Base-by-base conservation (phyloP, 2,329 filamentous ascomycete genomes). In the Sporothrix pseudoabietina region DNA sequence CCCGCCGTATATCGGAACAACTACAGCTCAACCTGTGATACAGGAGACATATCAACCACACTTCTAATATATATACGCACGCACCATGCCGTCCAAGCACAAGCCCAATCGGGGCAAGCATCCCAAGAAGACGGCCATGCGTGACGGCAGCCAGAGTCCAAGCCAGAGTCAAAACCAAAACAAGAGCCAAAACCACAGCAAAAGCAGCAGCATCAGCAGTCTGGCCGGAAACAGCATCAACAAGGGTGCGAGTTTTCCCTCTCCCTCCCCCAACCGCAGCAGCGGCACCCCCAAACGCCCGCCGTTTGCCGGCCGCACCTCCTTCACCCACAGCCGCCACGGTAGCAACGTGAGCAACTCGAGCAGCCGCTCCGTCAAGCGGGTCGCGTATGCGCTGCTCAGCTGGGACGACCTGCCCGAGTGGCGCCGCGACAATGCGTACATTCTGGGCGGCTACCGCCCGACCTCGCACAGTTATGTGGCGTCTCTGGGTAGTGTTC, bases 351-450 rank as follows among this genome's bases (percentile, higher is more conserved):
- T 41, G 22, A 52, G 65, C 41, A 61, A 35, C 5, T 22, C 63
- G 12, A 75, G 79, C 52, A 81, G 83, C n/a, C 44, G 66, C 14
- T 30, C 63, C 44, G 63, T 52, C 49, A 75, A 75, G 66, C 74
- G 74, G 22, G 74, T 75, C 16, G 72, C 72, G 4, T 75, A 75
- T 32, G 74, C 74, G 4, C 83, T 87, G 47, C 76, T 87, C n/a
- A 80, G 84, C 73, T 89, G 87, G 87, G 85, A 89, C 76, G 87
- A 89, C 72, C 84, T 90, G 10, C 86, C 87, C 14, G 75, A 81
- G 71, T 90, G 88, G 88, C 87, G 87, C 61, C 87, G 86, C 76
- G 88, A 90, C 82, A 90, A 90, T 78, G 82, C 81, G 77, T 89
- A 81, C 82, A 88, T 90, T 80, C 79, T 78, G 68, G 79, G 82